These are phyloP conservation scores for Linnemannia schmuckeri DNA, from an alignment of 192 early-diverging fungal genomes.

Conservation along the genomic window DNA sequence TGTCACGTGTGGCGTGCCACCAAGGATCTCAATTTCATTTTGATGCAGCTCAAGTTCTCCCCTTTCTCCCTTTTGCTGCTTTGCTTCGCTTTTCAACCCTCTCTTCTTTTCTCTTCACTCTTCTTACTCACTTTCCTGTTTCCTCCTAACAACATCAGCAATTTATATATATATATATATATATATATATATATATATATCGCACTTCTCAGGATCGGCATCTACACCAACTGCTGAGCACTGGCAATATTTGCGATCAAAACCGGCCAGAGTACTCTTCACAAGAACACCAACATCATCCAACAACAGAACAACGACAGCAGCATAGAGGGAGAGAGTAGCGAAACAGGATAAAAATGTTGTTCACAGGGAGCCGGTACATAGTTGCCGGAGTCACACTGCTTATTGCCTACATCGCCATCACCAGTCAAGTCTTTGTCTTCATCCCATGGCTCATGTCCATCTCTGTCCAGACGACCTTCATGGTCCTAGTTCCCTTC, in stretches of 20 bases:
- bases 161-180: neutral
- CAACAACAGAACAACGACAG: neutral
- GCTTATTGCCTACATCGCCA: slow-evolving; percentile 73
- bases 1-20: neutral
- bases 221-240: neutral
- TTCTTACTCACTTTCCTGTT: neutral
- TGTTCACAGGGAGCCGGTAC: slow-evolving; percentile 51
- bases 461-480: slow-evolving; percentile 30
- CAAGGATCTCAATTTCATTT: neutral
- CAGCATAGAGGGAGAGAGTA: neutral
- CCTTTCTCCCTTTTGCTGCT: neutral
- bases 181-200: too few species aligned
- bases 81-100: neutral
- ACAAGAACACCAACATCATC: neutral
- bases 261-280: neutral
- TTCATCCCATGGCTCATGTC: slow-evolving; percentile 63
- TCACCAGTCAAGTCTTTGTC: slow-evolving; percentile 73
- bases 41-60: neutral
- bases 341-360: slow-evolving; percentile 19
- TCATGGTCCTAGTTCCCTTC: slow-evolving; percentile 73
- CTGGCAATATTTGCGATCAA: too few species aligned
- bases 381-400: slow-evolving; percentile 68
- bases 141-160: neutral
- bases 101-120: neutral
- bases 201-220: neutral